phyloP scores from a whole-genome alignment of 2,329 filamentous ascomycete species.

The Triangularia verruculosa region DNA sequence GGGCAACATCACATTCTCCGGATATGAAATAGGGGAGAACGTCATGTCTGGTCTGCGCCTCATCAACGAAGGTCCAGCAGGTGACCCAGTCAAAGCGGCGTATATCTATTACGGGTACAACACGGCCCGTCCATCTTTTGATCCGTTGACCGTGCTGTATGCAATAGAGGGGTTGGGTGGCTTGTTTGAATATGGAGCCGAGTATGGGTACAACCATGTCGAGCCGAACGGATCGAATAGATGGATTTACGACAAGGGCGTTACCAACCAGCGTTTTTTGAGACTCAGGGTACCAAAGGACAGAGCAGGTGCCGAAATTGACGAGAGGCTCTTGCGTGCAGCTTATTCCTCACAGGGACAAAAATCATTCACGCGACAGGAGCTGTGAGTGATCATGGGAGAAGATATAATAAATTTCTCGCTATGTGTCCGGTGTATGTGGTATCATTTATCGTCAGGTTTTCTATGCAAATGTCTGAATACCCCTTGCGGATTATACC shows the following conservation, averaged over 20 bases:
- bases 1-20: conserved; percentile 39
- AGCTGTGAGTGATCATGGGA: background rate
- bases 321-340: conserved; percentile 31
- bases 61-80: conserved; percentile 31
- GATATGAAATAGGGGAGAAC: conserved; percentile 41
- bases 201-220: conserved; percentile 41
- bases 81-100: conserved; percentile 38
- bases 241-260: conserved; percentile 40
- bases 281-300: conserved; percentile 33
- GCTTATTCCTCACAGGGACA: conserved; percentile 16
- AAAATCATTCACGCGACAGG: background rate
- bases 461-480: background rate
- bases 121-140: conserved; percentile 38
- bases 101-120: conserved; percentile 42
- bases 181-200: conserved; percentile 38
- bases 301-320: conserved; percentile 32
- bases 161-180: conserved; percentile 36
- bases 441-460: background rate
- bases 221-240: conserved; percentile 39
- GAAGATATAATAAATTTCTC: background rate
- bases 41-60: conserved; percentile 41
- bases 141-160: conserved; percentile 42
- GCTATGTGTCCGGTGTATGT: background rate
- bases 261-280: conserved; percentile 41
- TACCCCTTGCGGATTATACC: background rate